These are phyloP conservation scores for Coccinonectria pachysandricola DNA, from an alignment of 2,329 filamentous ascomycete genomes.

Conservation along the genomic window DNA sequence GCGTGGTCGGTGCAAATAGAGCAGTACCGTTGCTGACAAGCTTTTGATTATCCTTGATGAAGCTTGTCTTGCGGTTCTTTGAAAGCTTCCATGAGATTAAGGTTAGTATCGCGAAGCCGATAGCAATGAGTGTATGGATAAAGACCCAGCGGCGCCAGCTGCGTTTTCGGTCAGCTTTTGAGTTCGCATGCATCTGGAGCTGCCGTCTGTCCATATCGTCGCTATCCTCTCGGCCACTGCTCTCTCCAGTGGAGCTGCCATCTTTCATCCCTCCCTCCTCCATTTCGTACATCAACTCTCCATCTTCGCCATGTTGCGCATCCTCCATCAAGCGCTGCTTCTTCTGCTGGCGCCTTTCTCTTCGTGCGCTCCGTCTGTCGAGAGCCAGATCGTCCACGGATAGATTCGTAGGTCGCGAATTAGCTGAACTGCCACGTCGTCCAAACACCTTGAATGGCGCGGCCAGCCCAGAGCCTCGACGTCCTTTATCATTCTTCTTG, in stretches of 20 bases:
- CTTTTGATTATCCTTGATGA: conserved; percentile 16
- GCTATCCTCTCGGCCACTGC: conserved; percentile 51
- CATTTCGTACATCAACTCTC: conserved; percentile 80
- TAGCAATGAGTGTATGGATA: conserved; percentile 39
- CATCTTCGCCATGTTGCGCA: conserved; percentile 55
- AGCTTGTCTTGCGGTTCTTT: conserved; percentile 28
- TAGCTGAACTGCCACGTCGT: conserved; percentile 25
- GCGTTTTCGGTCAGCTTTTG: conserved; percentile 38
- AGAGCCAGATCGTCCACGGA: conserved; percentile 38
- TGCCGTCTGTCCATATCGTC: conserved; percentile 45
- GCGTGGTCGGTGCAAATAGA: conserved; percentile 80
- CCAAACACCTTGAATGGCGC: conserved; percentile 37
- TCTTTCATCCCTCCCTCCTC: conserved; percentile 67
- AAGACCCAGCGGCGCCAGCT: conserved; percentile 45
- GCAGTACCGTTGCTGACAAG: conserved; percentile 73
- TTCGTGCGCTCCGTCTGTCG: conserved; percentile 40
- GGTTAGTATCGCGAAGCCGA: conserved; percentile 46
- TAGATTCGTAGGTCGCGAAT: conserved; percentile 26
- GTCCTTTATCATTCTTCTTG: conserved; percentile 38
- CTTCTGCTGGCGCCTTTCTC: conserved; percentile 41
- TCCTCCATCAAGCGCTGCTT: conserved; percentile 41
- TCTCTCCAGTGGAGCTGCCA: conserved; percentile 52
- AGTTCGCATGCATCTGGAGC: conserved; percentile 37
- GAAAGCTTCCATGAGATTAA: conserved; percentile 51
- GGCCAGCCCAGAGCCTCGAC: conserved; percentile 37